Evolutionary conservation across 2,329 filamentous ascomycete species (phyloP), one percentile per base, ranked within the genome.

Genomic region (Myotisia sp.): DNA sequence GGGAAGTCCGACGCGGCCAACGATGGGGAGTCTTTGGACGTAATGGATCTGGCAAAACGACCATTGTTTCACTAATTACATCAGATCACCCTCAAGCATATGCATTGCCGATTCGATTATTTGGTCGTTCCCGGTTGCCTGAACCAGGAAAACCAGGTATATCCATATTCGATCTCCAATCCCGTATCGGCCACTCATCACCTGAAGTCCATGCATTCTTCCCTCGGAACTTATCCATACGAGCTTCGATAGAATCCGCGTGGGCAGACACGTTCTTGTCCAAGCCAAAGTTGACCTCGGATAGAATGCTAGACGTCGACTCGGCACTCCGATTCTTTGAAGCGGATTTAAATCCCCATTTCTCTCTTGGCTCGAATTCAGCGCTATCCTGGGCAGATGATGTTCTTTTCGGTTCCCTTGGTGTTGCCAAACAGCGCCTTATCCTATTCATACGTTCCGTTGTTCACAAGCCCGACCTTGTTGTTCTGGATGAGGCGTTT

Each of bases 21-120:
- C 74, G 86, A 42, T 93, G 85, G 80, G 87, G 82, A 3, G 71
- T 95, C 12, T 90, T 98, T 50, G 90, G 90, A 0, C 79, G 86
- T 20, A 95, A 98, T 47, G 90, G 71, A 8, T 93, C 84, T 1
- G 90, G 90, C 12, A 98, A 98, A 63, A 98, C 90, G 0, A 98
- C 90, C 0, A 69, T 98, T 24, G 71, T 95, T 18, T 90, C 85
- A 4, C 68, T 98, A 4, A 80, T 98, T 39, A 92, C 83, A 39
- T 95, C 87, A 1, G 90, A 98, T 50, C 90, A 98, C 48, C 90
- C 90, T 0, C 87, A 95, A 55, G 76, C 86, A 0, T 98, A 95
- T 54, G 83, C 82, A 0, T 71, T 86, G 16, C 86, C 87, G 0
- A 78, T 98, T 40, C 78, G 73, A 45, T 67, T 94, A 9, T 95